Evolutionary conservation across 192 early-diverging fungal species (phyloP).

Genomic region (Umbelopsis vinacea): DNA sequence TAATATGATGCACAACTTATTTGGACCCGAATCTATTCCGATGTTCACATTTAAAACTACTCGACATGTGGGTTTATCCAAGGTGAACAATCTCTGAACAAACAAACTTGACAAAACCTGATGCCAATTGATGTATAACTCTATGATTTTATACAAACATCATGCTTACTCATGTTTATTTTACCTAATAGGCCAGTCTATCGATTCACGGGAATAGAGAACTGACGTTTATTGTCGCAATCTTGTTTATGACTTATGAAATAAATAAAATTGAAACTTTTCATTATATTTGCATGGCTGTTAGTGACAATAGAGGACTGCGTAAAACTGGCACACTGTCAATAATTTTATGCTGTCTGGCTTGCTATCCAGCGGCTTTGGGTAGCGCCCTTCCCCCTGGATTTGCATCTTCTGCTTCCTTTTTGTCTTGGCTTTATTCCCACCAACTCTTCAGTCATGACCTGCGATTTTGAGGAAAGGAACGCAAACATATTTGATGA

Average conservation of each 20-base stretch:
- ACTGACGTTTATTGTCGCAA: too few species aligned
- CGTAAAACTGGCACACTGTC: too few species aligned
- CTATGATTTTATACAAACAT: background rate
- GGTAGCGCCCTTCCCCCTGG: background rate
- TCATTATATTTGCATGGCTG: too few species aligned
- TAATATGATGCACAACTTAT: constrained; percentile 18
- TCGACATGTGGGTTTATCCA: constrained; percentile 17
- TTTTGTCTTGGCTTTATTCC: background rate
- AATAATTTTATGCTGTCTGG: too few species aligned
- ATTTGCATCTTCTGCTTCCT: constrained; percentile 4
- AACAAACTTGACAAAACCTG: constrained; percentile 10
- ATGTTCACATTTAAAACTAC: constrained; percentile 24
- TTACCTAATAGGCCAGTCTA: too few species aligned
- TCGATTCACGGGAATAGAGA: too few species aligned
- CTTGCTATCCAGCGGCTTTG: too few species aligned
- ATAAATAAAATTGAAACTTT: too few species aligned
- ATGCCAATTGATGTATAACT: background rate
- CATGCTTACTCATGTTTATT: background rate
- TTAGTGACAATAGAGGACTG: too few species aligned
- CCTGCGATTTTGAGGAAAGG: constrained; percentile 39
- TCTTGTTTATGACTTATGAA: too few species aligned
- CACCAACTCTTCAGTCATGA: constrained; percentile 11
- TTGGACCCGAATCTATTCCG: constrained; percentile 22
- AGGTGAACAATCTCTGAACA: constrained; percentile 24
- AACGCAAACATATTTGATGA: constrained; percentile 34